A percentile compares a stretch with the other conserved stretches of the same genome.
These are phyloP conservation scores for Chaetomium cochliodes DNA, from an alignment of 495 filamentous ascomycete genomes.

Conservation along the genomic window DNA sequence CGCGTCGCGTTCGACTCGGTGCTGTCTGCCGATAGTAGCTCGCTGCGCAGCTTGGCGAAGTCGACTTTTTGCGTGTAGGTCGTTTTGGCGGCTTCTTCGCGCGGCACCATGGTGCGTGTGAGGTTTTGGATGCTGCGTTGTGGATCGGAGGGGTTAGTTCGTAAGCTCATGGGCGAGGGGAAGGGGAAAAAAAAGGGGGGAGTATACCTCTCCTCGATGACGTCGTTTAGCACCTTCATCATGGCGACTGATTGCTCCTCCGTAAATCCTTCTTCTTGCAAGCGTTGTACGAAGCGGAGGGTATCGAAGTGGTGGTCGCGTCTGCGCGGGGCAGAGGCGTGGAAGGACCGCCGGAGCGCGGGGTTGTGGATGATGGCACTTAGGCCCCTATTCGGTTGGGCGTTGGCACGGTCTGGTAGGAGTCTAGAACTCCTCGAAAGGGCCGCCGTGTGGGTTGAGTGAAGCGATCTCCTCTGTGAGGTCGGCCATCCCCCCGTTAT, in stretches of 20 bases:
- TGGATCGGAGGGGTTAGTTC: background rate
- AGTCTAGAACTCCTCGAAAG: background rate
- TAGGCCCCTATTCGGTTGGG: background rate
- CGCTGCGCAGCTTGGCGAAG: conserved; percentile 96
- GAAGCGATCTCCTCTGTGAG: conserved; percentile 17
- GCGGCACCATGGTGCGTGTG: conserved; percentile 97
- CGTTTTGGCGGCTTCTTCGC: conserved; percentile 80
- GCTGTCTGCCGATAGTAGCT: conserved; percentile 85
- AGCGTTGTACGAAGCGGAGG: conserved; percentile 88
- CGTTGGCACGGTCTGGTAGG: background rate
- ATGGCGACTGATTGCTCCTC: conserved; percentile 93
- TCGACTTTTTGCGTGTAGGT: conserved; percentile 99
- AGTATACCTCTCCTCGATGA: conserved; percentile 83
- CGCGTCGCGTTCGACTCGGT: conserved; percentile 86
- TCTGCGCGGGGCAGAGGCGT: conserved; percentile 57
- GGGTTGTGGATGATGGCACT: conserved; percentile 30
- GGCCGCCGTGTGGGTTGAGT: background rate
- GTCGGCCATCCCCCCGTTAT: conserved; percentile 16
- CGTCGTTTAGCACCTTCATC: conserved; percentile 96
- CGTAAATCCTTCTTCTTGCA: conserved; percentile 89
- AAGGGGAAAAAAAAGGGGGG: background rate
- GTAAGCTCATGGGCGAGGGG: conserved; percentile 6
- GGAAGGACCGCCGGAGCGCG: conserved; percentile 57
- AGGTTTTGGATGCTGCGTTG: conserved; percentile 81
- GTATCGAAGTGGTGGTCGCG: conserved; percentile 98